Evolutionary conservation across 129 eudicot species (phyloP), one percentile per base, ranked within the genome.

Genomic region (Chrysanthemum seticuspe): DNA sequence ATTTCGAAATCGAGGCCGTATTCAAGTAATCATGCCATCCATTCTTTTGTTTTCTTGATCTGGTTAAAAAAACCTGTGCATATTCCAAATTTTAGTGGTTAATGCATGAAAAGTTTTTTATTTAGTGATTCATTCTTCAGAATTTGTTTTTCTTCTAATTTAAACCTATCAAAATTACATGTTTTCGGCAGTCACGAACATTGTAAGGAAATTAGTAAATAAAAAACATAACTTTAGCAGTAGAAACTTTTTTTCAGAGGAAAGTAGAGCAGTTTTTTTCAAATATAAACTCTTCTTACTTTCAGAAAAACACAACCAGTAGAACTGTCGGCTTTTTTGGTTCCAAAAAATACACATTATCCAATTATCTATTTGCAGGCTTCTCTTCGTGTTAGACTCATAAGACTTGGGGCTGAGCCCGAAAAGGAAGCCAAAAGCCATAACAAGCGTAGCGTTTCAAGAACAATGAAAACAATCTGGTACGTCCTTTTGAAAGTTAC

Each of bases 1-100:
- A 13, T 91, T 91, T 65, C 68, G 84, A 49, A 83, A 88, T 7
- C 75, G 84, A 34, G 90, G 87, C 15, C 91, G 87, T n/a, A 79
- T 91, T 73, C 87, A 86, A 85, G 97, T 91, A 58, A 53, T 53
- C 27, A 4, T 13, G 45, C 45, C 21, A 2, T 11, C 27, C 2
- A 49, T 48, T 51, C 52, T 19, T 19, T 74, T 18, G 10, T 5
- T 15, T 49, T 63, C 1, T 16, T 10, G 6, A 51, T 61, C n/a
- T 61, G 45, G 45, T 5, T 36, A 5, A 36, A 25, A 1, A 25
- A 25, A 3, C 2, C 2, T 27, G 31, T 27, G 36, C 8, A 36
- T 36, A 36, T 36, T 36, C 45, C 45, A 36, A 36, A 6, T 36
- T 36, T 36, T 36, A 36, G 45, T 36, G 45, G 45, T 36, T 36